Evolutionary conservation across 2,329 filamentous ascomycete genomes (phyloP), one percentile per base, ranked within the genome.

Genomic region (Colletotrichum phormii): DNA sequence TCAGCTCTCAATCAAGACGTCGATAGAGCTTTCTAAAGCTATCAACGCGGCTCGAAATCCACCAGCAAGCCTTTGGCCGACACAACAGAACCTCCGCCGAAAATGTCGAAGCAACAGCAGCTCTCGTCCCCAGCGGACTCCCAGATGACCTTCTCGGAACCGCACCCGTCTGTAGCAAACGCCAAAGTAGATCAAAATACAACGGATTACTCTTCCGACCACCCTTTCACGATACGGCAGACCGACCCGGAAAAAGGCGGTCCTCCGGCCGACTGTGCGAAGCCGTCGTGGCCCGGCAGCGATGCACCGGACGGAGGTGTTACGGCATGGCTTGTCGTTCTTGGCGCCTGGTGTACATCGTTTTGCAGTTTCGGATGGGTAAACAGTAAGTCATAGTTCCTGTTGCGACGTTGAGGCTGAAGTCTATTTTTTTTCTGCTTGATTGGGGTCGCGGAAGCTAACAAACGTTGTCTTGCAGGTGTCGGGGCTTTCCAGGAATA

Each of bases 401-500:
- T 51, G 35, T 49, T 33, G 26, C 31, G 53, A 60, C 26, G 51
- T 57, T 66, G 62, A 62, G 58, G 37, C 55, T 64, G 24, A 57
- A 65, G 33, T 49, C 42, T 49, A 49, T 49, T 49, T 49, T 49
- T 49, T 6, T 5, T 18, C 37, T 42, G 37, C 9, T 31, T 31
- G 24, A 42, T 55, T 24, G 11, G 22, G 26, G 5, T 35, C n/a
- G 26, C 24, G 11, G 18, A 54, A 60, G 29, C 71, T 72, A 70
- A 76, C 54, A 2, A 29, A 15, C 5, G 4, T 7, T 12, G 12
- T 51, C 6, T 26, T 18, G 24, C 58, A 83, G 81, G 81, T 53
- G 77, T 85, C 18, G 89, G 89, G 8, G 82, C 87, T 15, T 91
- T 91, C 75, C 89, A 91, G 76, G 84, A 86, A 24, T 90, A 90